phyloP scores from a whole-genome alignment of 2,329 filamentous ascomycete species.

The Ascochyta fabae region DNA sequence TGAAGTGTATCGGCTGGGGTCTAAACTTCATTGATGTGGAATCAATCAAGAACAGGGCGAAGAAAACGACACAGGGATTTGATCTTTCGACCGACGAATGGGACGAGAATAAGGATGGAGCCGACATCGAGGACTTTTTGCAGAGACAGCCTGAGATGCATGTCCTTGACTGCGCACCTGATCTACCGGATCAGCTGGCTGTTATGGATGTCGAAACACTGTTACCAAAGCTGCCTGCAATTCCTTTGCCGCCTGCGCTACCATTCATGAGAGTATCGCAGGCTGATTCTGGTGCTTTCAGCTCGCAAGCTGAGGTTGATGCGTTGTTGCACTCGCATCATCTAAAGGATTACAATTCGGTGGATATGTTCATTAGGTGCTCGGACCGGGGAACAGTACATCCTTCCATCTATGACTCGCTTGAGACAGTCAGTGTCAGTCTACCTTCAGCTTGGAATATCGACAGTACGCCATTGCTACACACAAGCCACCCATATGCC shows the following conservation, averaged over 20 bases:
- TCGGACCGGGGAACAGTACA: slow-evolving; percentile 74
- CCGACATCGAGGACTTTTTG: slow-evolving; percentile 49
- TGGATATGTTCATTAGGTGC: slow-evolving; percentile 79
- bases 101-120: slow-evolving; percentile 44
- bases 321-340: slow-evolving; percentile 52
- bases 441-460: slow-evolving; percentile 54
- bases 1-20: slow-evolving; percentile 61
- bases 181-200: slow-evolving; percentile 49
- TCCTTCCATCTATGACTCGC: slow-evolving; percentile 84
- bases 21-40: slow-evolving; percentile 61
- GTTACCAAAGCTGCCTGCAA: slow-evolving; percentile 48
- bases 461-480: slow-evolving; percentile 60
- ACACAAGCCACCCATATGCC: slow-evolving; percentile 74
- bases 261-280: slow-evolving; percentile 42
- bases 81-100: slow-evolving; percentile 41
- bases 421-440: slow-evolving; percentile 73
- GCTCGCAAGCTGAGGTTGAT: slow-evolving; percentile 50
- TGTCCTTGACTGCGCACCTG: slow-evolving; percentile 44
- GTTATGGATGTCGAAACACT: slow-evolving; percentile 50
- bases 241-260: slow-evolving; percentile 43
- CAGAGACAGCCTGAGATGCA: slow-evolving; percentile 46
- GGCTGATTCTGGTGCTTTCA: slow-evolving; percentile 46
- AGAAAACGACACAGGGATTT: slow-evolving; percentile 23
- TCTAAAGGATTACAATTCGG: slow-evolving; percentile 71
- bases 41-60: slow-evolving; percentile 52